phyloP scores from a whole-genome alignment of 805 yeast genomes.

The Hanseniaspora occidentalis region DNA sequence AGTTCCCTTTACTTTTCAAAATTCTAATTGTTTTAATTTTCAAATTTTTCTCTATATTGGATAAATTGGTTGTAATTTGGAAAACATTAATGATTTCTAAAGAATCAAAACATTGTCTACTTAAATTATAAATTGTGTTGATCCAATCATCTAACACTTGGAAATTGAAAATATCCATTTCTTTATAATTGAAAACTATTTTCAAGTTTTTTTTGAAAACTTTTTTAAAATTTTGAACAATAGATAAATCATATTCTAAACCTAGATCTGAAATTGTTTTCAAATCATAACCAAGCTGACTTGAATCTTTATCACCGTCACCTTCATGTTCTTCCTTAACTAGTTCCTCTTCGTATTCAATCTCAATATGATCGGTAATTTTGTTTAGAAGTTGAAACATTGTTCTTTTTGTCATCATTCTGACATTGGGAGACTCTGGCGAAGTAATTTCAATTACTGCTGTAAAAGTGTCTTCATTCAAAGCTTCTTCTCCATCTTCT shows the following conservation, averaged over 20 bases:
- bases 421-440: slow-evolving; percentile 27
- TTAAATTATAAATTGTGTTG: slow-evolving; percentile 13
- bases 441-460: slow-evolving; percentile 25
- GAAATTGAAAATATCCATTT: slow-evolving; percentile 22
- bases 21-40: slow-evolving; percentile 21
- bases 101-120: slow-evolving; percentile 17
- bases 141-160: slow-evolving; percentile 16
- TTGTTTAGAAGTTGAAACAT: slow-evolving; percentile 21
- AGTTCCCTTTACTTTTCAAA: slow-evolving; percentile 16
- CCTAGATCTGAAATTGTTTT: slow-evolving; percentile 3
- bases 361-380: slow-evolving; percentile 9
- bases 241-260: slow-evolving; percentile 19
- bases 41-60: slow-evolving; percentile 23
- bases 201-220: slow-evolving; percentile 17
- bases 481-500: slow-evolving; percentile 16
- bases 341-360: slow-evolving; percentile 7
- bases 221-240: slow-evolving; percentile 20
- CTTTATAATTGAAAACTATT: slow-evolving; percentile 22
- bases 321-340: slow-evolving; percentile 5
- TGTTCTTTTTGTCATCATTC: slow-evolving; percentile 25
- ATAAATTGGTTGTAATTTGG: slow-evolving; percentile 22
- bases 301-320: slow-evolving; percentile 9
- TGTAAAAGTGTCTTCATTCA: slow-evolving; percentile 11
- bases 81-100: slow-evolving; percentile 18
- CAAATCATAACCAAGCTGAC: slow-evolving; percentile 6